Conservation (phyloP, 2,329 filamentous ascomycete species). For the Pseudopyricularia javanii region DNA sequence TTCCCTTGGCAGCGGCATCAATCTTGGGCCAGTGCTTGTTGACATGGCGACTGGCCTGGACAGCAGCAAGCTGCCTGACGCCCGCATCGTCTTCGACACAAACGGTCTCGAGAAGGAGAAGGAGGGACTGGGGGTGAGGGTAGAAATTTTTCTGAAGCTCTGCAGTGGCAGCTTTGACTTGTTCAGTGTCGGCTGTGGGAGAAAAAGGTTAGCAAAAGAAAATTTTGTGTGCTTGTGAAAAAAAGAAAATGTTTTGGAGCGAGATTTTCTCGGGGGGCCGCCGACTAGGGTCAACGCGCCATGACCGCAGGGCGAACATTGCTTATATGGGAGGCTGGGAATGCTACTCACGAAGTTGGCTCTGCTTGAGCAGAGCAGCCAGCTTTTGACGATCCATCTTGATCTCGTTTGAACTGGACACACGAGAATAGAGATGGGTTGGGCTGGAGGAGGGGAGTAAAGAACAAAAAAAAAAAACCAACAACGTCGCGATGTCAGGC, state of each 20-base stretch:
- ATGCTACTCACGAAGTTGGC: conserved; percentile 66
- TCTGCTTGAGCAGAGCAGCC: conserved; percentile 73
- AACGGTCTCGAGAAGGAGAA: conserved; percentile 78
- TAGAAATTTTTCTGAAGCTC: conserved; percentile 92
- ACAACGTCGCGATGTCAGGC: background rate
- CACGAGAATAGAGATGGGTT: background rate
- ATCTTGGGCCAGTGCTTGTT: conserved; percentile 76
- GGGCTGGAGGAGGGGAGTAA: background rate
- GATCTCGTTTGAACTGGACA: conserved; percentile 3
- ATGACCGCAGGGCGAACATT: conserved; percentile 2
- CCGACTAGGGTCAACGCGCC: conserved; percentile 6
- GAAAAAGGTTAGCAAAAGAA: conserved; percentile 18
- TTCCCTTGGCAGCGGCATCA: conserved; percentile 61
- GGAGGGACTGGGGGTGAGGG: conserved; percentile 68
- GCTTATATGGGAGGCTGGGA: conserved; percentile 2
- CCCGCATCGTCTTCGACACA: conserved; percentile 62
- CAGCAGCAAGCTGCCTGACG: conserved; percentile 79
- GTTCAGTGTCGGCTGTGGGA: conserved; percentile 66
- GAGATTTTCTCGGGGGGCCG: background rate
- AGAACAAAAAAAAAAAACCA: background rate
- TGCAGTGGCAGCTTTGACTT: conserved; percentile 80
- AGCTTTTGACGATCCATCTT: conserved; percentile 73
- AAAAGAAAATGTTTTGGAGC: conserved; percentile 5
- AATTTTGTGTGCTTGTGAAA: background rate
- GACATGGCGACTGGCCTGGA: conserved; percentile 76